These are phyloP conservation scores for Murraya koenigii DNA, from an alignment of 345 rosid genomes.

Conservation along the genomic window DNA sequence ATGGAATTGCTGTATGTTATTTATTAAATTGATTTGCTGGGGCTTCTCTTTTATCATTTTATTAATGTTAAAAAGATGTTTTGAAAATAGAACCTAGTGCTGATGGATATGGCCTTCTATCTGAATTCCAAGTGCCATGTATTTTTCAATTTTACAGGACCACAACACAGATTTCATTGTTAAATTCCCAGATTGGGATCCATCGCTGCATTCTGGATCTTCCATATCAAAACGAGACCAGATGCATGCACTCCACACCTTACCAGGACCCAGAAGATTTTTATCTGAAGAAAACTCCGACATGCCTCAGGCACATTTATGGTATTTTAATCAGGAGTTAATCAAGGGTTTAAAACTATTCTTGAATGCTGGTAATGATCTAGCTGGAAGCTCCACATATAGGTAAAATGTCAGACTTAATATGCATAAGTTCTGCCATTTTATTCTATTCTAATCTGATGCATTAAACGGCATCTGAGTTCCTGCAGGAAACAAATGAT, in stretches of 20 bases:
- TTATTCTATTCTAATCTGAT: background rate
- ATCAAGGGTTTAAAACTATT: constrained; percentile 60
- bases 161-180: constrained; percentile 95
- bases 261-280: constrained; percentile 49
- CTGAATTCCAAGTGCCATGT: background rate
- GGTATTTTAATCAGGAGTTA: constrained; percentile 71
- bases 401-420: constrained; percentile 40
- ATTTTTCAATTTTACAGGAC: constrained; percentile 49
- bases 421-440: background rate
- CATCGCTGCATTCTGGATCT: constrained; percentile 40
- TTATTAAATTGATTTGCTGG: constrained; percentile 6
- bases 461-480: background rate
- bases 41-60: background rate
- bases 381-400: constrained; percentile 64
- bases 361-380: constrained; percentile 67
- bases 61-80: background rate
- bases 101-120: background rate
- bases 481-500: background rate
- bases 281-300: constrained; percentile 43
- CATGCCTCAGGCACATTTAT: constrained; percentile 75
- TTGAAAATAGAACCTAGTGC: background rate
- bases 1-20: constrained; percentile 72
- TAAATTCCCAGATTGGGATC: constrained; percentile 88
- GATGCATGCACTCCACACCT: constrained; percentile 23
- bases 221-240: constrained; percentile 25